Evolutionary conservation across 768 basidiomycete genomes (phyloP).

Genomic region (Boletus eberwhitei): DNA sequence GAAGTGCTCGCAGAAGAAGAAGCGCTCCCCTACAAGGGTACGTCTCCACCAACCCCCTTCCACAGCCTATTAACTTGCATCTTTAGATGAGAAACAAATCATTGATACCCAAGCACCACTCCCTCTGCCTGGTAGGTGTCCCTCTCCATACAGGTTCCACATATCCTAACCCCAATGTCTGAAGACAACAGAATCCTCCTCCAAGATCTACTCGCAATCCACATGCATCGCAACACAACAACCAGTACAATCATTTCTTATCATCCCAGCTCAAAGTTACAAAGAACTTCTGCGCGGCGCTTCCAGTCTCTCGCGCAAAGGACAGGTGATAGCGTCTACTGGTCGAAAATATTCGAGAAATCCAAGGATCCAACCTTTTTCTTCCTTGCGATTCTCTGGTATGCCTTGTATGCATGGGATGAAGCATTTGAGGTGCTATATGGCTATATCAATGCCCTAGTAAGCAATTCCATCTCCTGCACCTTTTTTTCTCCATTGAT

Average conservation of each 20-base stretch:
- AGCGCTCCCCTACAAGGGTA: conserved; percentile 18
- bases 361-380: conserved; percentile 53
- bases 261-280: conserved; percentile 26
- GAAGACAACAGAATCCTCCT: conserved; percentile 22
- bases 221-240: conserved; percentile 42
- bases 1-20: not conserved
- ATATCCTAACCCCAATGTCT: not conserved
- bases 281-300: conserved; percentile 28
- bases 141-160: not conserved
- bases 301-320: conserved; percentile 29
- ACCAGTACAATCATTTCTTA: conserved; percentile 28
- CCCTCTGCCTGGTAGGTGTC: conserved; percentile 32
- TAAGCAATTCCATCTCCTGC: conserved; percentile 21
- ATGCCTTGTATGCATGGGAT: conserved; percentile 60
- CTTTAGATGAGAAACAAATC: conserved; percentile 22
- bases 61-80: not conserved
- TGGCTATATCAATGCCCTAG: conserved; percentile 47
- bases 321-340: conserved; percentile 34
- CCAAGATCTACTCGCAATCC: conserved; percentile 51
- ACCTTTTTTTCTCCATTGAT: not conserved
- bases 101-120: conserved; percentile 56
- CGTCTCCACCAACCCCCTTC: not conserved
- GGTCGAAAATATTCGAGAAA: conserved; percentile 27
- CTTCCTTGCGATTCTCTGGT: conserved; percentile 54
- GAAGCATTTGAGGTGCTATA: conserved; percentile 54